A percentile compares a stretch with the other conserved stretches of the same genome.
Conservation (phyloP, 2,329 filamentous ascomycete genomes). For the Hymenoscyphus infarciens region DNA sequence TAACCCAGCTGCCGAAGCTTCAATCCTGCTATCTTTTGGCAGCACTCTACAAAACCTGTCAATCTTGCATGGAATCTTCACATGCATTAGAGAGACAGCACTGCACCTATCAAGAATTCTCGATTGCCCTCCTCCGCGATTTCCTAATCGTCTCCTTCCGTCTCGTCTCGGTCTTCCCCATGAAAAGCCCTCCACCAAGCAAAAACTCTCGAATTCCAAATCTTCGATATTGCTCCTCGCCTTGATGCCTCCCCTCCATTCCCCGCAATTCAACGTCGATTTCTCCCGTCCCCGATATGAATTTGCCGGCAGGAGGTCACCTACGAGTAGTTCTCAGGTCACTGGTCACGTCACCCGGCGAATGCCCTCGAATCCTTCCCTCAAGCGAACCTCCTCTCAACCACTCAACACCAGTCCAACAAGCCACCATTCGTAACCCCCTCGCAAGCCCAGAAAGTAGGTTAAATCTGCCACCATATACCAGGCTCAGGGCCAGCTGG, state of each 20-base stretch:
- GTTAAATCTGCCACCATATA: not conserved
- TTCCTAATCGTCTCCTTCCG: not conserved
- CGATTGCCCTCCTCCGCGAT: not conserved
- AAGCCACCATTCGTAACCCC: not conserved
- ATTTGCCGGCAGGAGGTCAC: constrained; percentile 1
- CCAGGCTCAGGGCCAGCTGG: not conserved
- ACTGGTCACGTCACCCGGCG: not conserved
- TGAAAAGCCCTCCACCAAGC: not conserved
- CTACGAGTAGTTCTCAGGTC: not conserved
- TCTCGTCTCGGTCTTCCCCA: not conserved
- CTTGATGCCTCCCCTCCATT: not conserved
- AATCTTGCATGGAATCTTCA: not conserved
- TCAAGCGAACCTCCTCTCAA: not conserved
- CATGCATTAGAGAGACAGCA: too few species aligned
- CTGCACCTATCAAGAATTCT: too few species aligned
- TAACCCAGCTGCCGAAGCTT: not conserved
- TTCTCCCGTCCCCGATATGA: not conserved
- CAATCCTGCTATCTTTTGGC: not conserved
- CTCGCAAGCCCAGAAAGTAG: not conserved
- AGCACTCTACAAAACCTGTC: not conserved
- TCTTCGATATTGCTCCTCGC: not conserved
- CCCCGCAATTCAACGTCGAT: constrained; percentile 1
- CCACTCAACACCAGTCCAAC: not conserved
- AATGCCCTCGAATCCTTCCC: not conserved
- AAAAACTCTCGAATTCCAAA: not conserved